Evolutionary conservation across 495 filamentous ascomycete genomes (phyloP).

Genomic region (Viridothelium virens): DNA sequence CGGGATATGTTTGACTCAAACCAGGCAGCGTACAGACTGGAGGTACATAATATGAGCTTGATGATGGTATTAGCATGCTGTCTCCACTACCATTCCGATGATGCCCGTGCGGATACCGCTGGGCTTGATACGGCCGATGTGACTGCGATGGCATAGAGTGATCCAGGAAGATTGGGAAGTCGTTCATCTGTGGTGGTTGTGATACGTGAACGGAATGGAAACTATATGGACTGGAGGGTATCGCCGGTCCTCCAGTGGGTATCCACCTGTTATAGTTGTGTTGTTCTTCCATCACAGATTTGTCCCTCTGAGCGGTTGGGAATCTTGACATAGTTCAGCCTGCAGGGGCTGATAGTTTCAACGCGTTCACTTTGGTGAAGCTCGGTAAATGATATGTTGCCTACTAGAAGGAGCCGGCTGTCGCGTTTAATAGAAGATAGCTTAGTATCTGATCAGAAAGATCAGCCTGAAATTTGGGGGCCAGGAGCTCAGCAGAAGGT

Average conservation of each 20-base stretch:
- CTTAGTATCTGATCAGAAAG: no score
- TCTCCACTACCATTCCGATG: constrained; percentile 2
- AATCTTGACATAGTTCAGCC: neutral
- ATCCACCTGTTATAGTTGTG: constrained; percentile 4
- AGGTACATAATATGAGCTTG: neutral
- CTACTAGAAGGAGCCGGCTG: no score
- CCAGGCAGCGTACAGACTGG: neutral
- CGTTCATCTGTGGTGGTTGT: neutral
- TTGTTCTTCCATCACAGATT: constrained; percentile 4
- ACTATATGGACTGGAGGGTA: neutral
- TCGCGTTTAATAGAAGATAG: no score
- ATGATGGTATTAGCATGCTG: constrained; percentile 2
- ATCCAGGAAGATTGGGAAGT: constrained; percentile 2
- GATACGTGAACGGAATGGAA: constrained; percentile 1
- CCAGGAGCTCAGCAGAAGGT: neutral
- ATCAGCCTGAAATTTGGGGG: neutral
- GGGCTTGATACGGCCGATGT: neutral
- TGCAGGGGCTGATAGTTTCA: neutral
- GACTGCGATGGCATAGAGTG: neutral
- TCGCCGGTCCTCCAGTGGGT: neutral
- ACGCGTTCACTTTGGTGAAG: neutral
- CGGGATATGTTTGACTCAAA: neutral
- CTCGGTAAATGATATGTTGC: neutral
- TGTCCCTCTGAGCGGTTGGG: neutral
- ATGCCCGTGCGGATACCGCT: neutral